These are phyloP conservation scores for Ulota crispa DNA, from an alignment of 225 moss, liverwort and hornwort genomes.

Conservation along the genomic window DNA sequence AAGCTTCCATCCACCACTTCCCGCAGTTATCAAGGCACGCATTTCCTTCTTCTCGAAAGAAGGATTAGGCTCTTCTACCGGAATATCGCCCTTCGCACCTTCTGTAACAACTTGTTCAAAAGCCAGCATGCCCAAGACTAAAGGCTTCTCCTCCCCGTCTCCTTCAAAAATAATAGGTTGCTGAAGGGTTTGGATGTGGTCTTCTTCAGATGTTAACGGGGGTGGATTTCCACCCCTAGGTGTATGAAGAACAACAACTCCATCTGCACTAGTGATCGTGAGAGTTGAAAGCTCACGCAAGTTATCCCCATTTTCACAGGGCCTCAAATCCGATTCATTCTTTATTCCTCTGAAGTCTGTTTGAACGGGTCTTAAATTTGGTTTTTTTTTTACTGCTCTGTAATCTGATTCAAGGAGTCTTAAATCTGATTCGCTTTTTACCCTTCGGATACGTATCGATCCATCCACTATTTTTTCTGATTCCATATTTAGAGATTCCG, in stretches of 20 bases:
- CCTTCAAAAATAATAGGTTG: constrained; percentile 27
- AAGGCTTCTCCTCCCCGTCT: constrained; percentile 45
- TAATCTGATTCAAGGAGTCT: constrained; percentile 24
- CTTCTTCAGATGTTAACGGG: constrained; percentile 31
- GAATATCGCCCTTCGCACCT: constrained; percentile 54
- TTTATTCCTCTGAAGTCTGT: constrained; percentile 18
- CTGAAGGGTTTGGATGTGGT: constrained; percentile 30
- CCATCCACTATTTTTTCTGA: constrained; percentile 17
- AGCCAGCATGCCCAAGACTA: constrained; percentile 85
- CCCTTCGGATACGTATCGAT: constrained; percentile 28
- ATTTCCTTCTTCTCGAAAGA: constrained; percentile 56
- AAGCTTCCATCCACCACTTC: constrained; percentile 82
- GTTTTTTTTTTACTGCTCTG: constrained; percentile 11
- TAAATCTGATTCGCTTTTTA: constrained; percentile 53
- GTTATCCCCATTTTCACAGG: constrained; percentile 22
- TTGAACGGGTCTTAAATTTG: constrained; percentile 24
- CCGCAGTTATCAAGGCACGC: constrained; percentile 43
- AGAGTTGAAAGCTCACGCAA: constrained; percentile 44
- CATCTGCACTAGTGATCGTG: constrained; percentile 59
- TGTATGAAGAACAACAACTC: constrained; percentile 56
- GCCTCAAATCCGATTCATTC: constrained; percentile 25
- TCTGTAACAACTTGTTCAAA: constrained; percentile 72
- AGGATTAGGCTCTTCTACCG: constrained; percentile 52
- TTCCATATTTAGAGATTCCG: constrained; percentile 25
- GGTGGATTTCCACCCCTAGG: constrained; percentile 47